Base-by-base conservation (phyloP, 495 filamentous ascomycete genomes). In the Neurospora sp. region DNA sequence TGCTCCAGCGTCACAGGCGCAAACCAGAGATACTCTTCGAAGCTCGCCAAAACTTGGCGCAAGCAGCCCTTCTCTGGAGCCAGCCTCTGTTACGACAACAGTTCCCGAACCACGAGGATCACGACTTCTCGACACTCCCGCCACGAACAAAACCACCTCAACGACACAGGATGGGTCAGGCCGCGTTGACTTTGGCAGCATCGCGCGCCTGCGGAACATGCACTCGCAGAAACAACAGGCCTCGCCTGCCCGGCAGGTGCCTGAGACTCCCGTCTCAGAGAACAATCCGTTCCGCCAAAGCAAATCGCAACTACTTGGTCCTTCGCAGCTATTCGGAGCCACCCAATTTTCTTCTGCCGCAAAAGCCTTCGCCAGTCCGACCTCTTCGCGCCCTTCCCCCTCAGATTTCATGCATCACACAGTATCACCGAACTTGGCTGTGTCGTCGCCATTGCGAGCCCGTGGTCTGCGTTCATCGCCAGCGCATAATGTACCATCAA, bases 311-410 rank as follows among this genome's bases (percentile, higher is more conserved):
- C 71, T 86, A 12, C 79, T 87, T 27, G 76, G 79, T 1, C 76
- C 81, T 18, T 86, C 84, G 16, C 85, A 86, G 74, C 74, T 87
- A 20, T 87, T 87, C 71, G 77, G 75, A 7, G 79, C 81, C 38
- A 87, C 85, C 0, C 85, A 85, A 72, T 82, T 80, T 39, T 83
- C 84, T 35, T 86, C 85, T 10, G 81, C 80, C 12, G 69, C 82
- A 14, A 84, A 83, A 69, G 54, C 54, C 27, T 75, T 78, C 37
- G 77, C 75, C 39, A 87, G 85, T 73, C 85, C 85, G 16, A 86
- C 85, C 18, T 86, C 85, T 5, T 87, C 85, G 4, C 82, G 85
- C 3, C 85, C 85, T 0, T 87, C 85, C 1, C 85, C 85, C 0
- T 76, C 83, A 46, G 75, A 82, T 9, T 84, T 84, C 38, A 73